A percentile compares a stretch with the other conserved stretches of the same genome.
Conservation (phyloP, 768 basidiomycete genomes). For the Trametes elegans region DNA sequence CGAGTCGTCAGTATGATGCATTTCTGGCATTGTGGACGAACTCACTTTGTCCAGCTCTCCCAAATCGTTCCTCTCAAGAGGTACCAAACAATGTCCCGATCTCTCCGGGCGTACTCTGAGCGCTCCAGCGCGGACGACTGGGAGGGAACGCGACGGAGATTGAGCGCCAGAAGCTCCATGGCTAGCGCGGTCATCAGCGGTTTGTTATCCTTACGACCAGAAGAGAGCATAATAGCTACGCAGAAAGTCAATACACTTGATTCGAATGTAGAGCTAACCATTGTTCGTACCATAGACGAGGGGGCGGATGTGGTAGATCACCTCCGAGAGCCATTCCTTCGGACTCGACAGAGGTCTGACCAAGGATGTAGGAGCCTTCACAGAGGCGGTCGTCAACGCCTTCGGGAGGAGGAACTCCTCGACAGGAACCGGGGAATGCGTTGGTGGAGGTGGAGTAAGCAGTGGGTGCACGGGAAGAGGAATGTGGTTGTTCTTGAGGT, state of each 20-base stretch:
- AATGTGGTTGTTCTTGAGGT: conserved; percentile 75
- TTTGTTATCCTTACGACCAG: conserved; percentile 46
- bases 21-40: background rate
- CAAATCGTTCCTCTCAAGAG: conserved; percentile 85
- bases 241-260: background rate
- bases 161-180: conserved; percentile 74
- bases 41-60: conserved; percentile 71
- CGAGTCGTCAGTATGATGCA: no score
- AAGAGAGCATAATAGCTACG: conserved; percentile 39
- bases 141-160: conserved; percentile 65
- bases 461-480: conserved; percentile 65
- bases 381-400: conserved; percentile 68
- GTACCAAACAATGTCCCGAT: conserved; percentile 82
- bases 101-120: conserved; percentile 77
- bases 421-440: conserved; percentile 52
- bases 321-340: conserved; percentile 74
- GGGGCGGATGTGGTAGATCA: conserved; percentile 69
- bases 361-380: conserved; percentile 69
- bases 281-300: conserved; percentile 65
- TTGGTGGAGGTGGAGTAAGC: conserved; percentile 50
- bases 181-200: conserved; percentile 63
- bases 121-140: conserved; percentile 65
- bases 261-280: background rate
- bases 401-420: conserved; percentile 85
- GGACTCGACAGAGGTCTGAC: conserved; percentile 58